Evolutionary conservation across 73 alveolate genomes (phyloP).

Genomic region (Stentor coeruleus): DNA sequence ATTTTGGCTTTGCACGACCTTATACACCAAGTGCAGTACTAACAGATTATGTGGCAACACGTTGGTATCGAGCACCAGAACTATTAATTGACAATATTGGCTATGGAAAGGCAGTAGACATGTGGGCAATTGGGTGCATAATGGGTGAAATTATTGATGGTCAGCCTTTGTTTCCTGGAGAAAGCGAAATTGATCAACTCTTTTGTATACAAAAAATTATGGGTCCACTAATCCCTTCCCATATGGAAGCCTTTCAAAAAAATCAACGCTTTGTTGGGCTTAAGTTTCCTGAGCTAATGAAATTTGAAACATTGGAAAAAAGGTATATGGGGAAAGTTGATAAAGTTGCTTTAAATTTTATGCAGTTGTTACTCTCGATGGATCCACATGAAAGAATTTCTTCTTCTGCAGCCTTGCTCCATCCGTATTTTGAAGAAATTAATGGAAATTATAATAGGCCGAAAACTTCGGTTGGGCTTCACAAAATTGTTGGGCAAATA

Average conservation of each 20-base stretch:
- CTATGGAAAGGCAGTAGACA: conserved; percentile 76
- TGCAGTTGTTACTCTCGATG: conserved; percentile 76
- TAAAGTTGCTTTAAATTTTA: conserved; percentile 63
- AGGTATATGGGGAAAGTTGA: conserved; percentile 83
- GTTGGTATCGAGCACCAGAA: conserved; percentile 86
- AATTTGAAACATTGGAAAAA: conserved; percentile 79
- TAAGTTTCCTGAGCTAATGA: conserved; percentile 67
- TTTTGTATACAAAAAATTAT: conserved; percentile 59
- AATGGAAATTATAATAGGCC: conserved; percentile 16
- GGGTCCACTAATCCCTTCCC: conserved; percentile 61
- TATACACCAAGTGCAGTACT: conserved; percentile 27
- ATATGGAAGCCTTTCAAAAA: conserved; percentile 53
- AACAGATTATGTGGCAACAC: conserved; percentile 71
- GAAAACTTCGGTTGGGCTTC: not conserved
- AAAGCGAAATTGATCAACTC: conserved; percentile 70
- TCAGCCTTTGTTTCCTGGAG: conserved; percentile 81
- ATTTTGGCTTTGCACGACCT: conserved; percentile 49
- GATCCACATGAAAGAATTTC: conserved; percentile 84
- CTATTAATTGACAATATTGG: conserved; percentile 53
- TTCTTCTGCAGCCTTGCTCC: conserved; percentile 76
- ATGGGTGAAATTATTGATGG: conserved; percentile 91
- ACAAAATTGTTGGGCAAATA: not conserved
- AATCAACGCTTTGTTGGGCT: conserved; percentile 76
- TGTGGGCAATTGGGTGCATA: conserved; percentile 90
- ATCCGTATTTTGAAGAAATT: conserved; percentile 74